phyloP scores from a whole-genome alignment of 306 rosid species.

The Cucumis hystrix region DNA sequence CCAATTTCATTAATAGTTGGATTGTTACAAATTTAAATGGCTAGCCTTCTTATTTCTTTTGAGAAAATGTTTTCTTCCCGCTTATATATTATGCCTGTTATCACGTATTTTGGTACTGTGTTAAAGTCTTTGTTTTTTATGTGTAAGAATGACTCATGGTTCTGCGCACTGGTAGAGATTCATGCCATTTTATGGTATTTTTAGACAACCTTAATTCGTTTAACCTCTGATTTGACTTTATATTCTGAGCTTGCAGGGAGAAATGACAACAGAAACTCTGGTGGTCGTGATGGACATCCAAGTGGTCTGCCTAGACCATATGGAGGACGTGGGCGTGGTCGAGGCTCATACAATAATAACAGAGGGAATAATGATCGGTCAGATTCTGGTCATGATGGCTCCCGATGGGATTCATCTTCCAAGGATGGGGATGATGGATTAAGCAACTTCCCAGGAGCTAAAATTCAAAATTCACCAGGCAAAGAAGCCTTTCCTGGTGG shows the following conservation, averaged over 20 bases:
- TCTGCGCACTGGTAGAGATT: neutral
- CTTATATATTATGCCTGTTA: neutral
- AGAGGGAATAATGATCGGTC: conserved; percentile 61
- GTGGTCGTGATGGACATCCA: conserved; percentile 28
- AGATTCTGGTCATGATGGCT: conserved; percentile 45
- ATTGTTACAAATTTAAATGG: neutral
- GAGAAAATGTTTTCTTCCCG: neutral
- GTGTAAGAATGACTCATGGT: neutral
- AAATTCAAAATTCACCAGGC: conserved; percentile 74
- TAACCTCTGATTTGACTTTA: neutral
- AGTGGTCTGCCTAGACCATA: conserved; percentile 88
- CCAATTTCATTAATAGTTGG: neutral
- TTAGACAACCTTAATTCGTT: neutral
- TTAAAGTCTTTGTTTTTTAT: neutral
- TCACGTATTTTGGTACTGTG: neutral
- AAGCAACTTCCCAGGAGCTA: conserved; percentile 61
- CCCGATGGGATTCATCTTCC: conserved; percentile 51
- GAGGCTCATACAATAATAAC: conserved; percentile 41
- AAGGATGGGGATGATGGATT: conserved; percentile 61
- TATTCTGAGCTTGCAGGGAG: conserved; percentile 19
- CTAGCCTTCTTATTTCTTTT: neutral
- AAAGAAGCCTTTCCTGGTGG: conserved; percentile 79
- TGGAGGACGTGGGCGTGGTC: conserved; percentile 63
- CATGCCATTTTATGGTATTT: neutral
- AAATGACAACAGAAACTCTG: conserved; percentile 7